These are phyloP conservation scores for Mesotaenium endlicherianum DNA, from an alignment of 139 green algal genomes.

Conservation along the genomic window DNA sequence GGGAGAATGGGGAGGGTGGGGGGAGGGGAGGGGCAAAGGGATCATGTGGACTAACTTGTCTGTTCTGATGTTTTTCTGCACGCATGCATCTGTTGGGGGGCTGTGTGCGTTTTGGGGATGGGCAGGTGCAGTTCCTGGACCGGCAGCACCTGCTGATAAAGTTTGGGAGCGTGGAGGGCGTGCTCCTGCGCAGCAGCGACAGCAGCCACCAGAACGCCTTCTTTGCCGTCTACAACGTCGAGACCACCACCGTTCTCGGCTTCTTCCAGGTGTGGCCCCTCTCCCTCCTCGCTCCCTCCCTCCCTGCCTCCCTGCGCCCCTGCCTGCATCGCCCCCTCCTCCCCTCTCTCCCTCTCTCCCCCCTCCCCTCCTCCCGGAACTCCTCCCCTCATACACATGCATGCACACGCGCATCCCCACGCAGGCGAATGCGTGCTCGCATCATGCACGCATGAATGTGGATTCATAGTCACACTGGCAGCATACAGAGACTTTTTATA, in stretches of 20 bases:
- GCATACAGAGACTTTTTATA: no score
- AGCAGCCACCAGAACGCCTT: constrained; percentile 47
- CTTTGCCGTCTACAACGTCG: constrained; percentile 53
- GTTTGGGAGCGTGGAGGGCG: constrained; percentile 48
- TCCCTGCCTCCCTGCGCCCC: not conserved
- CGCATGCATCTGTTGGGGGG: no score
- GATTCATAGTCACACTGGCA: no score
- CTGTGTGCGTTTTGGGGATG: not conserved
- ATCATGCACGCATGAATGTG: no score
- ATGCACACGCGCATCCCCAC: no score
- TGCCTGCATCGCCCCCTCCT: not conserved
- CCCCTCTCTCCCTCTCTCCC: not conserved
- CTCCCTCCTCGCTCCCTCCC: not conserved
- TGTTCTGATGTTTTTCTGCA: no score
- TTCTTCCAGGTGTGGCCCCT: constrained; percentile 43
- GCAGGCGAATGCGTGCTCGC: no score
- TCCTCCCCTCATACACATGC: no score
- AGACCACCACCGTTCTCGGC: constrained; percentile 38
- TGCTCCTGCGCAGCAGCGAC: constrained; percentile 9
- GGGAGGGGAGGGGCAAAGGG: not conserved
- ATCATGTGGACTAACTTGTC: no score
- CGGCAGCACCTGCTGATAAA: constrained; percentile 54
- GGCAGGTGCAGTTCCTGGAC: constrained; percentile 52
- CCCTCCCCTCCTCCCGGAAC: no score
- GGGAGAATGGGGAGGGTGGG: not conserved